Conservation (phyloP, 2,329 filamentous ascomycete genomes). For the Leptosphaerulina australis region DNA sequence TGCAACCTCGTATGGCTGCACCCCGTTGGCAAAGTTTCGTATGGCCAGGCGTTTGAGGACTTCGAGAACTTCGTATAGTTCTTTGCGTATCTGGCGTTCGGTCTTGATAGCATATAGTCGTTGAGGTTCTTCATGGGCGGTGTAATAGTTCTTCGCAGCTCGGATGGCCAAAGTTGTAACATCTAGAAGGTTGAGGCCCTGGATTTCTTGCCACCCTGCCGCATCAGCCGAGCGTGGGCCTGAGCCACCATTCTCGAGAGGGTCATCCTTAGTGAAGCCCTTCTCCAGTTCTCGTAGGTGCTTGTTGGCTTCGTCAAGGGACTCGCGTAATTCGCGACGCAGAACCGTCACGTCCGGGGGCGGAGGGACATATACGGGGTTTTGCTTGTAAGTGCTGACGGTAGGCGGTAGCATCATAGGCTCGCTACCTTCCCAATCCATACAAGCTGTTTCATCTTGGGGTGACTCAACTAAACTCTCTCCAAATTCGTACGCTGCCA, state of each 20-base stretch:
- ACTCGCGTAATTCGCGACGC: slow-evolving; percentile 69
- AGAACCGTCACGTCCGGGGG: slow-evolving; percentile 83
- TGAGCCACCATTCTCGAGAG: slow-evolving; percentile 15
- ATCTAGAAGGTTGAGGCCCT: slow-evolving; percentile 90
- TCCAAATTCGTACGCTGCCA: slow-evolving; percentile 37
- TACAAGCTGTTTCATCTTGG: slow-evolving; percentile 57
- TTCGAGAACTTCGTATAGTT: slow-evolving; percentile 85
- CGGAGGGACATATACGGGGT: slow-evolving; percentile 78
- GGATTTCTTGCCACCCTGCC: slow-evolving; percentile 80
- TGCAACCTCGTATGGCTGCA: slow-evolving; percentile 77
- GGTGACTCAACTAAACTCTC: slow-evolving; percentile 59
- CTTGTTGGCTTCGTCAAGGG: slow-evolving; percentile 71
- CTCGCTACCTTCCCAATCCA: slow-evolving; percentile 65
- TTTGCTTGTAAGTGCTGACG: slow-evolving; percentile 91
- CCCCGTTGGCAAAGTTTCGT: slow-evolving; percentile 82
- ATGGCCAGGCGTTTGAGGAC: slow-evolving; percentile 90
- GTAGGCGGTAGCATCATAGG: slow-evolving; percentile 92
- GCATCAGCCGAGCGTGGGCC: slow-evolving; percentile 43
- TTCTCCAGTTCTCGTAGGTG: slow-evolving; percentile 66
- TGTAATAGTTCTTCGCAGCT: slow-evolving; percentile 96
- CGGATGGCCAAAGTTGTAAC: slow-evolving; percentile 94
- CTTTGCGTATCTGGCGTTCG: slow-evolving; percentile 82
- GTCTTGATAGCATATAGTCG: slow-evolving; percentile 85
- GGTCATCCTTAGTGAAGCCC: slow-evolving; percentile 28
- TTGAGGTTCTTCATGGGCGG: slow-evolving; percentile 84